These are phyloP conservation scores for Aspergillus aculeatus DNA, from an alignment of 2,329 filamentous ascomycete species.

Conservation along the genomic window DNA sequence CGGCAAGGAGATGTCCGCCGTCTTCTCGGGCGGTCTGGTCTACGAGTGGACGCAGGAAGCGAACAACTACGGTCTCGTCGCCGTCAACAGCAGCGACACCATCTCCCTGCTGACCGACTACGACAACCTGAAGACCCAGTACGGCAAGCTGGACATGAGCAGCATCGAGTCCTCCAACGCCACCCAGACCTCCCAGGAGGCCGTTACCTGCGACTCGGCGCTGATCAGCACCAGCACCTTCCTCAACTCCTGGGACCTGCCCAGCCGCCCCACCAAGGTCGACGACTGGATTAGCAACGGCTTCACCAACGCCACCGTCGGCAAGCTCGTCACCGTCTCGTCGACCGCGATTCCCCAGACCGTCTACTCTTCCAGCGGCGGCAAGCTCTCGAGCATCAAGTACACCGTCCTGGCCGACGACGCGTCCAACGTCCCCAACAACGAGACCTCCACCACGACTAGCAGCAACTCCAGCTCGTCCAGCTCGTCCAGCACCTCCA, in stretches of 20 bases:
- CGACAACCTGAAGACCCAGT: slow-evolving; percentile 72
- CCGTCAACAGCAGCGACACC: slow-evolving; percentile 58
- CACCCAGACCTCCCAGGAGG: slow-evolving; percentile 52
- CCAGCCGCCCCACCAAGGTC: slow-evolving; percentile 64
- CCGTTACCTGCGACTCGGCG: slow-evolving; percentile 63
- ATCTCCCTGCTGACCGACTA: slow-evolving; percentile 64
- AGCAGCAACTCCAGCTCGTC: slow-evolving; percentile 10
- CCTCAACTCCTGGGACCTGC: slow-evolving; percentile 76
- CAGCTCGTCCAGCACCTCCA: slow-evolving; percentile 21
- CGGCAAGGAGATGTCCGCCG: slow-evolving; percentile 57
- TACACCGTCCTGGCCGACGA: slow-evolving; percentile 55
- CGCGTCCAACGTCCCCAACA: slow-evolving; percentile 57
- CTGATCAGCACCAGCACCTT: slow-evolving; percentile 69
- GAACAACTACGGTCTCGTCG: slow-evolving; percentile 58
- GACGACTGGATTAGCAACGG: slow-evolving; percentile 74
- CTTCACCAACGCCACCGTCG: slow-evolving; percentile 61
- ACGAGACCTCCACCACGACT: slow-evolving; percentile 20
- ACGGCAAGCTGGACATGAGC: slow-evolving; percentile 70
- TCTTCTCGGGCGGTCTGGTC: slow-evolving; percentile 58
- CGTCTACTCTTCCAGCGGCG: slow-evolving; percentile 58
- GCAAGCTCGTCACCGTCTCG: slow-evolving; percentile 62
- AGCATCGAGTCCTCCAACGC: slow-evolving; percentile 64
- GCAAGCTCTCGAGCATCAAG: slow-evolving; percentile 61
- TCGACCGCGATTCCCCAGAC: slow-evolving; percentile 56
- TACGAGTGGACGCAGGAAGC: slow-evolving; percentile 52